Percentiles rank a stretch among this genome's conserved stretches.
phyloP scores from a whole-genome alignment of 106 monocot genomes.

The Dioscorea zingiberensis region DNA sequence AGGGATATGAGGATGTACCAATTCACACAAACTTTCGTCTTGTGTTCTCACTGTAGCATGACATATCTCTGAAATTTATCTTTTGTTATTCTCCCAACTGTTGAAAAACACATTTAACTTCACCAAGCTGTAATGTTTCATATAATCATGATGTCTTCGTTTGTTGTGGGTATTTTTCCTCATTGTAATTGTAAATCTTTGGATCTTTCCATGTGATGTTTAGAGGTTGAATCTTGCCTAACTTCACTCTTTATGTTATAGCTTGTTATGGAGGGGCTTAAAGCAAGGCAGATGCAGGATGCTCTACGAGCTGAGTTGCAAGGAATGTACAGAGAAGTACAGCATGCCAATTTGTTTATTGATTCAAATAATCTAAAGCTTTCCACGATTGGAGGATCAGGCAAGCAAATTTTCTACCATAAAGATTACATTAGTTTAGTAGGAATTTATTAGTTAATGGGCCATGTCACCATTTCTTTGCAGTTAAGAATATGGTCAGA shows the following conservation, averaged over 20 bases:
- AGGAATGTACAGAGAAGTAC: slow-evolving; percentile 44
- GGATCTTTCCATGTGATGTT: no score
- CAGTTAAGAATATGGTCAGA: slow-evolving; percentile 70
- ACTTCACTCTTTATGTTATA: slow-evolving; percentile 24
- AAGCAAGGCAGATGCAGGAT: slow-evolving; percentile 61
- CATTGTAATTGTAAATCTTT: no score
- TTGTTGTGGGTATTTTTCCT: no score
- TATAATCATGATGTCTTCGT: no score
- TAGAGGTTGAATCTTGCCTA: background rate
- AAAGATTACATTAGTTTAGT: background rate
- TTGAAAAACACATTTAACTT: no score
- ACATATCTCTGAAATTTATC: no score
- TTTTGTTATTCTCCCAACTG: no score
- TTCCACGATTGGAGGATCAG: slow-evolving; percentile 65
- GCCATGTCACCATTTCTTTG: slow-evolving; percentile 1
- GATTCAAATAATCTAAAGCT: slow-evolving; percentile 51
- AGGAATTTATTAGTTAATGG: no score
- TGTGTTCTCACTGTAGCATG: no score
- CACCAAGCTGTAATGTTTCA: no score
- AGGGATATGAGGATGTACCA: no score
- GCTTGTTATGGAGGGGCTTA: slow-evolving; percentile 74
- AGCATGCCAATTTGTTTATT: slow-evolving; percentile 50
- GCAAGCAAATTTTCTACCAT: slow-evolving; percentile 18
- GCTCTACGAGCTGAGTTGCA: slow-evolving; percentile 44
- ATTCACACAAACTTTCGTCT: no score